Percentiles rank a stretch among this genome's conserved stretches.
phyloP scores from a whole-genome alignment of 108 stramenopile species.

The Pelagomonas calceolata region DNA sequence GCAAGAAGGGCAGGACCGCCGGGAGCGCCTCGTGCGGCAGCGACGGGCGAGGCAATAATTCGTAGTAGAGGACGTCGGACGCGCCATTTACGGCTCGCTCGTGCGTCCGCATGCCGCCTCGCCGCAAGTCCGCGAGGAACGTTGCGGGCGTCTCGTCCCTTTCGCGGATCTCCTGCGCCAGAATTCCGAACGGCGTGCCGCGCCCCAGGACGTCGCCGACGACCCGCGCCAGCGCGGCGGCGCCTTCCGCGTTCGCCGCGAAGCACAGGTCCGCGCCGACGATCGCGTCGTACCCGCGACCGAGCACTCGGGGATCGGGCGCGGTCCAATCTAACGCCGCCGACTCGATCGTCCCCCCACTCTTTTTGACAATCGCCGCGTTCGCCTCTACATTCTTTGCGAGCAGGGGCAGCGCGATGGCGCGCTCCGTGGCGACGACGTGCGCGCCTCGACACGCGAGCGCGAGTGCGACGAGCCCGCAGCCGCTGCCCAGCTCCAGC shows the following conservation, averaged over 20 bases:
- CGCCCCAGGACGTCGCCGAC: no score
- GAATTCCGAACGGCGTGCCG: no score
- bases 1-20: no score
- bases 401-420: neutral
- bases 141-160: no score
- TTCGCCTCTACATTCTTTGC: neutral
- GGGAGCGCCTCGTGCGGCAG: no score
- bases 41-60: no score
- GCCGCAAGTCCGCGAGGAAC: no score
- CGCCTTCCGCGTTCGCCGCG: neutral
- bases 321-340: neutral
- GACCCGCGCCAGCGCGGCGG: neutral
- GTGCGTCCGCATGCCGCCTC: no score
- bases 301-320: no score
- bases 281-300: neutral
- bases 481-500: neutral
- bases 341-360: neutral
- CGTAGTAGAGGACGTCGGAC: no score
- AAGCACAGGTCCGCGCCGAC: neutral
- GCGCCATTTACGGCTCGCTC: no score
- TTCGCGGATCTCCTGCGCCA: no score
- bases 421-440: neutral
- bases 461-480: neutral
- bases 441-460: neutral
- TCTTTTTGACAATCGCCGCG: neutral